These are phyloP conservation scores for Pyrus hybrid DNA, from an alignment of 331 rosid genomes.

Conservation along the genomic window DNA sequence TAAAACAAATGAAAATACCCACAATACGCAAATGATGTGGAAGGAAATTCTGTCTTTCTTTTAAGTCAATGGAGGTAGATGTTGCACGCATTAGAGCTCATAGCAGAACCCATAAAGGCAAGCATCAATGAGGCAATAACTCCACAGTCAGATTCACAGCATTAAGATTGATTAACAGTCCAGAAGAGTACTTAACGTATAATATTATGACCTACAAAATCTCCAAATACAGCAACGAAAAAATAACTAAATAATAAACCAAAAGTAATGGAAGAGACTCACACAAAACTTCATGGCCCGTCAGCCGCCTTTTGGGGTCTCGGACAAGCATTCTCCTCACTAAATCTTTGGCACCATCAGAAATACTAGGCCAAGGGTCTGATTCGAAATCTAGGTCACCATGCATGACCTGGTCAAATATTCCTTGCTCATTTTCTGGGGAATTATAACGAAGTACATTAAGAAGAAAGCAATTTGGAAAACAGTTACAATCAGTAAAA, in stretches of 20 bases:
- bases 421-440: slow-evolving; percentile 72
- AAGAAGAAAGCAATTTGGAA: background rate
- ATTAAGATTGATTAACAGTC: background rate
- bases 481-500: slow-evolving; percentile 1
- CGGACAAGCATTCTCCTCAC: slow-evolving; percentile 90
- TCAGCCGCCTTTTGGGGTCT: slow-evolving; percentile 67
- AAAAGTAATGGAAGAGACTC: slow-evolving; percentile 22
- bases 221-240: slow-evolving; percentile 1
- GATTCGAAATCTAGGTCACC: slow-evolving; percentile 88
- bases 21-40: background rate
- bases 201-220: background rate
- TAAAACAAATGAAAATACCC: background rate
- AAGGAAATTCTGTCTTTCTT: background rate
- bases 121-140: background rate
- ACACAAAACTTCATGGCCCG: slow-evolving; percentile 94
- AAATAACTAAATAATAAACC: background rate
- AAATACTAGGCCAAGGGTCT: slow-evolving; percentile 94
- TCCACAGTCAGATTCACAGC: background rate
- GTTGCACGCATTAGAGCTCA: background rate
- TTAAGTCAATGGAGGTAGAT: background rate
- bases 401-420: slow-evolving; percentile 84
- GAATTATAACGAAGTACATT: background rate
- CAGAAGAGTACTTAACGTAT: background rate
- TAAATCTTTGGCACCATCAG: slow-evolving; percentile 94
- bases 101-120: background rate